Percentiles rank a stretch among this genome's conserved stretches.
Evolutionary conservation across 2,329 filamentous ascomycete species (phyloP).

Genomic region (Neophaeococcomyces mojaviensis): DNA sequence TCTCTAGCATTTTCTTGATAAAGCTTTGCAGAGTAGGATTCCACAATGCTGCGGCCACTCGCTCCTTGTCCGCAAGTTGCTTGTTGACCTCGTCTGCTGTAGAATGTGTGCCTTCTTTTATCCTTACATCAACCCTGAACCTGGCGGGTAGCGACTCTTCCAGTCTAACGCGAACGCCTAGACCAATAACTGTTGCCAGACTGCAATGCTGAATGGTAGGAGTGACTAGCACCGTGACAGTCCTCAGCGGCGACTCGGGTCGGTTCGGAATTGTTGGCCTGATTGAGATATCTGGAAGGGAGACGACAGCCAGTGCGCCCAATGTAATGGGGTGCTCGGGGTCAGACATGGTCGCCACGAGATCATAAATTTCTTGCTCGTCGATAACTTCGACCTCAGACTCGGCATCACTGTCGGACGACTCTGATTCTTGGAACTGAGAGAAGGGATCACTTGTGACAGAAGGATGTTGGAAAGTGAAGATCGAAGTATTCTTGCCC

Average conservation of each 20-base stretch:
- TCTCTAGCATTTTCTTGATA: conserved; percentile 87
- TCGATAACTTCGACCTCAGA: conserved; percentile 79
- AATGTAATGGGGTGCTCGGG: conserved; percentile 93
- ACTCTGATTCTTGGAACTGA: conserved; percentile 27
- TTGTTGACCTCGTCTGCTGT: conserved; percentile 96
- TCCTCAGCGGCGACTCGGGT: conserved; percentile 55
- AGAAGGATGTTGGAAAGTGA: conserved; percentile 45
- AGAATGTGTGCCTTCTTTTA: conserved; percentile 92
- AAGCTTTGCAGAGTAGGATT: conserved; percentile 85
- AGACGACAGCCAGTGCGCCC: conserved; percentile 88
- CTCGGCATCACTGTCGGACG: conserved; percentile 38
- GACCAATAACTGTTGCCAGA: conserved; percentile 88
- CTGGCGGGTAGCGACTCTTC: conserved; percentile 86
- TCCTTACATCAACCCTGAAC: conserved; percentile 84
- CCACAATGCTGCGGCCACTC: conserved; percentile 88
- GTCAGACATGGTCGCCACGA: conserved; percentile 90
- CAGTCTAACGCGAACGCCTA: conserved; percentile 83
- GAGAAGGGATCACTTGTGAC: conserved; percentile 44
- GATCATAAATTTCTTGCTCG: conserved; percentile 93
- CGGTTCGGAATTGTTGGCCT: conserved; percentile 55
- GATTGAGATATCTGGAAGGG: conserved; percentile 87
- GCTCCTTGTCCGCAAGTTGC: conserved; percentile 91
- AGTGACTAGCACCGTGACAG: conserved; percentile 80
- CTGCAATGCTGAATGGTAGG: conserved; percentile 97
- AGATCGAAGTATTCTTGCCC: conserved; percentile 38